These are phyloP conservation scores for Zancudomyces culisetae DNA, from an alignment of 371 early-diverging fungal species.

Conservation along the genomic window DNA sequence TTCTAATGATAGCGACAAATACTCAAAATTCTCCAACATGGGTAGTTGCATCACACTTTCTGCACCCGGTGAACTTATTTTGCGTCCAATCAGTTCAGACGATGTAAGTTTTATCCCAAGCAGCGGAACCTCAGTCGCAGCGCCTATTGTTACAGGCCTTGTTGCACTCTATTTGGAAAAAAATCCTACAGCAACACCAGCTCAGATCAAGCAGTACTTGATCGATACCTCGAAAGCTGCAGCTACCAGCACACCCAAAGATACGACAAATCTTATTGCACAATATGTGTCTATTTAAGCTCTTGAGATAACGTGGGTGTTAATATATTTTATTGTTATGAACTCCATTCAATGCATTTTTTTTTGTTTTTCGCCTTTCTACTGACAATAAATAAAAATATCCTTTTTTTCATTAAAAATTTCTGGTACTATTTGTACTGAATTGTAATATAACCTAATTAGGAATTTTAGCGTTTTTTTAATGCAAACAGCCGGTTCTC, in stretches of 20 bases:
- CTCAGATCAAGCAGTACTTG: background rate
- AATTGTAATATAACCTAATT: too few relatives aligned
- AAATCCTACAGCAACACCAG: background rate
- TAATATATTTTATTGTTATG: too few relatives aligned
- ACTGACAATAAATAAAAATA: too few relatives aligned
- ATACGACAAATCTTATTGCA: conserved; percentile 1
- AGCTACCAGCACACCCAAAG: background rate
- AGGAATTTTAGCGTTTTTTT: too few relatives aligned
- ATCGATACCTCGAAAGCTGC: background rate
- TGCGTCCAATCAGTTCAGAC: background rate
- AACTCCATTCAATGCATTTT: too few relatives aligned
- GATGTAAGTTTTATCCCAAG: background rate
- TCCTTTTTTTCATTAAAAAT: too few relatives aligned
- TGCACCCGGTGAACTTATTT: conserved; percentile 1
- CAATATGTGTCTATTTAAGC: background rate
- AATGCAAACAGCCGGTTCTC: too few relatives aligned
- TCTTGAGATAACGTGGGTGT: too few relatives aligned
- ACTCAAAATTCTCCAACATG: background rate
- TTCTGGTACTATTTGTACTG: too few relatives aligned
- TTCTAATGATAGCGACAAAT: background rate
- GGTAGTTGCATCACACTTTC: background rate
- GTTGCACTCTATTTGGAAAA: background rate
- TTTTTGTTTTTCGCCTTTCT: too few relatives aligned
- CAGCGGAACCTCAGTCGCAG: background rate
- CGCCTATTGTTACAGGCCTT: background rate